Base-by-base conservation (phyloP, 257 asterid species). In the Solanum rostratum region DNA sequence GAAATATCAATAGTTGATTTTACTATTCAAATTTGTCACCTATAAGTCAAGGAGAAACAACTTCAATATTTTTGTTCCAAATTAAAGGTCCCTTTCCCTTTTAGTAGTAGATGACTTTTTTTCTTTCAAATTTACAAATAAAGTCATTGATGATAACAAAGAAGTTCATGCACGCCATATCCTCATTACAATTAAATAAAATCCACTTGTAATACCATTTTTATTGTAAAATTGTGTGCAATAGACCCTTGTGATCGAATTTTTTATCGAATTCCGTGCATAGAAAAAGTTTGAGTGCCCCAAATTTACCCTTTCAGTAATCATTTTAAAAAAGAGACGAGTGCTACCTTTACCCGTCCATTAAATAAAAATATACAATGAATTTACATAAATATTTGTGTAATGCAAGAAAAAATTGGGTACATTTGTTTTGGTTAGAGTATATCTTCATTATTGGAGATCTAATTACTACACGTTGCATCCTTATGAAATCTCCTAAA, bases 161-260 rank as follows among this genome's bases (percentile, higher is more conserved):
- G 52, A 30, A 30, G 74, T 65, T 65, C 45, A 62, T 62, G 39
- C 69, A 29, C 22, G 74, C 45, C 74, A 66, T 53, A 39, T 70
- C 53, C 30, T n/a, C 30, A 41, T 41, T 13, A 41, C 20, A 41
- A 70, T 19, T 19, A 70, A 70, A 39, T 20, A 70, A 70, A 70
- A 70, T 70, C 19, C 52, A 70, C 54, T 39, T 11, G 27, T 11
- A 5, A 39, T 39, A 20, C 54, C 79, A 66, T n/a, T 6, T 37
- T 39, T 3, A 33, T 33, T 33, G 4, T 33, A 33, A 4, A 5
- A 33, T 4, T 4, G 6, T 1, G 39, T 33, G 39, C 6, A 33
- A 33, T 4, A 33, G 6, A 33, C 4, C 0, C 6, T 33, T 33
- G 4, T 33, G 6, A 4, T 33, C 0, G 4, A 1, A 33, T 0